phyloP scores from a whole-genome alignment of 768 basidiomycete genomes.

The Coprinellus micaceus region DNA sequence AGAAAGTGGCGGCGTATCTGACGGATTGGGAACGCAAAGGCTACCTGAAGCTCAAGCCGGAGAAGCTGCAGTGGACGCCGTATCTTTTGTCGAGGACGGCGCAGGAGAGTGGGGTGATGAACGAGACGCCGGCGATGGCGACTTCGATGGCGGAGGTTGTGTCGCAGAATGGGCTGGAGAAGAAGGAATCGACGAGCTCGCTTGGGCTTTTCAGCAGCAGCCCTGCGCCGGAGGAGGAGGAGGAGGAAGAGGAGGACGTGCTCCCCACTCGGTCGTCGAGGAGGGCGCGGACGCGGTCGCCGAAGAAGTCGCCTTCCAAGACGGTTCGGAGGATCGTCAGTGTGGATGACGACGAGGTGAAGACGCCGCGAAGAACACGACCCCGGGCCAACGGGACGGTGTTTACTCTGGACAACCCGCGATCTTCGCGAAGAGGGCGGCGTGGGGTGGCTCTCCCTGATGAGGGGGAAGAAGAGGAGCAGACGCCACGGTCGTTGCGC shows the following conservation, averaged over 20 bases:
- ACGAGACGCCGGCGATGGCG: slow-evolving; percentile 14
- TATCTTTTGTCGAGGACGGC: slow-evolving; percentile 62
- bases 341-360: slow-evolving; percentile 1
- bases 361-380: slow-evolving; percentile 8
- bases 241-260: slow-evolving; percentile 17
- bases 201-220: slow-evolving; percentile 11
- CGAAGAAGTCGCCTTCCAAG: no score
- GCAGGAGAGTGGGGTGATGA: slow-evolving; percentile 20
- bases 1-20: slow-evolving; percentile 62
- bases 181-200: not conserved
- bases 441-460: not conserved
- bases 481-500: not conserved
- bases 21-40: slow-evolving; percentile 73
- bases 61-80: slow-evolving; percentile 92
- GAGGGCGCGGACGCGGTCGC: slow-evolving; percentile 2
- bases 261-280: slow-evolving; percentile 4
- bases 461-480: not conserved
- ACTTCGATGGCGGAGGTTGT: not conserved
- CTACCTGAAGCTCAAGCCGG: slow-evolving; percentile 70
- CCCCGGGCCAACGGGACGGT: not conserved
- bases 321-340: no score
- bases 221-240: slow-evolving; percentile 14
- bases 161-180: not conserved
- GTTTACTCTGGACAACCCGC: not conserved
- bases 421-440: not conserved